Evolutionary conservation across 768 basidiomycete species (phyloP), one percentile per base, ranked within the genome.

Genomic region (Suillus sp.): DNA sequence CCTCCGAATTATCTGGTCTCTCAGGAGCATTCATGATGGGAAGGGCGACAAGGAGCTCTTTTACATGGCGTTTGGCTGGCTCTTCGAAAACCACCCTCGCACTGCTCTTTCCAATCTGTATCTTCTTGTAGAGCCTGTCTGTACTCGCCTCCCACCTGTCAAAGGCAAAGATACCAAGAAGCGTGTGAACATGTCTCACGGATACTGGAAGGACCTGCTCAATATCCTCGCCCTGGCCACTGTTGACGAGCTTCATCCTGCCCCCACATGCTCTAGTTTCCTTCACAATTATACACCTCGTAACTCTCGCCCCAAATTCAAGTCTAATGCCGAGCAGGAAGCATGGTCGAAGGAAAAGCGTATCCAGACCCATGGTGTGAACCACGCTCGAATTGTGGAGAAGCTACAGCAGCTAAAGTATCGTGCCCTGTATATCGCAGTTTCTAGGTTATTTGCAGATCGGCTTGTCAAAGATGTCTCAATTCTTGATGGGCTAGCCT

Each of bases 141-240:
- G 86, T 70, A 57, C 62, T 5, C 71, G 72, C 45, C 62, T 69
- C 20, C 55, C 18, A 32, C 48, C 55, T 30, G 78, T 55, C 51
- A 67, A 75, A 72, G 35, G 72, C 68, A 67, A 73, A 63, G 65
- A 71, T 65, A 18, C 27, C 6, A 63, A 34, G 57, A 66, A 40
- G 53, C 64, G 66, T 2, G 34, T 22, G 11, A 42, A 69, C 37
- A 60, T 67, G 22, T 64, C 79, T 4, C 89, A 91, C 56, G 90
- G 90, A 0, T 90, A 87, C 68, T 91, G 88, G 86, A 91, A 92
- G 69, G 90, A 91, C 67, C 78, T 91, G 25, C 80, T 90, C 59
- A 87, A 90, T 59, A 85, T 92, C 56, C 77, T 91, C 5, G 80
- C 84, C 4, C 79, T 92, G 34, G 86, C 85, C 13, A 79, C 85